Evolutionary conservation across 345 rosid genomes (phyloP), one percentile per base, ranked within the genome.

Genomic region (Aurinia saxatilis): DNA sequence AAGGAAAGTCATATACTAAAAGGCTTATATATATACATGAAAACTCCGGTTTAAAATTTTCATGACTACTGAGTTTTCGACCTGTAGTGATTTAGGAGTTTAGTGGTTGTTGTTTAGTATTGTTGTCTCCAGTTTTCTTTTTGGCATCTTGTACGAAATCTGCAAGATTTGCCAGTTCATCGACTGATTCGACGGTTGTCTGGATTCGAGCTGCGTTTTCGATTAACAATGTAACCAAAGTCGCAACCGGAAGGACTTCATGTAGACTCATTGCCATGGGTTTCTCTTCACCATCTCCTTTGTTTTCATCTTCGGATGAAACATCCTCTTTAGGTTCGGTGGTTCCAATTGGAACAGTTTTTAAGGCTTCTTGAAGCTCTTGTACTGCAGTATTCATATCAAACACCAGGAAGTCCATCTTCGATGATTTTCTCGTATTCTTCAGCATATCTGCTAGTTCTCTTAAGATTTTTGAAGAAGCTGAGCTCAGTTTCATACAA

Each of bases 151-250:
- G 66, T 79, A 82, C 69, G 79, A 85, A 90, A 37, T 70, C 80
- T 50, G 88, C 90, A 41, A 66, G 72, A 57, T n/a, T 56, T 0
- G 82, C 80, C 35, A 87, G 71, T 68, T 83, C 85, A 3, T 68
- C 62, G 1, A 84, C 82, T 35, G 75, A 80, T 30, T 78, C 70
- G 5, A 63, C 84, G 23, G 76, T 63, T 15, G 57, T 75, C 49
- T 82, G 84, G 25, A 83, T 70, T 77, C 83, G 80, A 13, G 75
- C 55, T 33, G 88, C 80, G 36, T 63, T 83, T 67, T 87, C 90
- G 5, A 64, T 71, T 65, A 87, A 37, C 82, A 87, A 51, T 1
- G 85, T 73, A 21, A 77, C 85, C 33, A 81, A 27, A 34, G 91
- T 87, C 27, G 78, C 78, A 12, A 82, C 76, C 0, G 86, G 84